Percentiles rank a stretch among this genome's conserved stretches.
Conservation (phyloP, 208 protist genomes). For the Wallacemonas rigidus region DNA sequence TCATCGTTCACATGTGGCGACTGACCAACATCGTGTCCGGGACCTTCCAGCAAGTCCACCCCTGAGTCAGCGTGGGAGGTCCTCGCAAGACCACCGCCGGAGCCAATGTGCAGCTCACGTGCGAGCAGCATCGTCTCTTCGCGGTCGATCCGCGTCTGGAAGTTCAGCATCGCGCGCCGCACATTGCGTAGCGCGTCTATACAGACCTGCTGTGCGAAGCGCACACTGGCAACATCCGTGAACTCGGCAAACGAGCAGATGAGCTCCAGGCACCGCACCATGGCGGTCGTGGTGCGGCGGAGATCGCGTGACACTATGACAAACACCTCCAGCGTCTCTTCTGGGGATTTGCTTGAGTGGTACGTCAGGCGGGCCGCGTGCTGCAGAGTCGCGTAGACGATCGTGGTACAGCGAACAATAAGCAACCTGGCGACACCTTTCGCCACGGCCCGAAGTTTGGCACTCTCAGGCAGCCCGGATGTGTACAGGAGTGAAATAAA, state of each 20-base stretch:
- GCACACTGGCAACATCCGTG: slow-evolving; percentile 44
- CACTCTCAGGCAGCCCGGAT: slow-evolving; percentile 55
- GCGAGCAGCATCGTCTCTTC: slow-evolving; percentile 23
- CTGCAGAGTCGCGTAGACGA: slow-evolving; percentile 59
- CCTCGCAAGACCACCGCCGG: neutral
- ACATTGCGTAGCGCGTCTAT: slow-evolving; percentile 71
- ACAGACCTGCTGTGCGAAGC: slow-evolving; percentile 71
- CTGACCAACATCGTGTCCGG: slow-evolving; percentile 14
- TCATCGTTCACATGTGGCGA: neutral
- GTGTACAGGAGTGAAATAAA: slow-evolving; percentile 63
- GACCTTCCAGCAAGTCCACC: neutral
- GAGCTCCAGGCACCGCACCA: slow-evolving; percentile 59
- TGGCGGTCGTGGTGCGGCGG: slow-evolving; percentile 43
- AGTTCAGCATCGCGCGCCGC: slow-evolving; percentile 50
- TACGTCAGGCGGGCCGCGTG: slow-evolving; percentile 67
- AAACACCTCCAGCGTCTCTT: slow-evolving; percentile 26
- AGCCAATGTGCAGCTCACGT: slow-evolving; percentile 5
- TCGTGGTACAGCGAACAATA: slow-evolving; percentile 79
- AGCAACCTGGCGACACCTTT: slow-evolving; percentile 58
- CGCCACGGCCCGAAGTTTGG: slow-evolving; percentile 59
- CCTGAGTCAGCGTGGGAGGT: neutral
- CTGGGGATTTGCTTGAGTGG: neutral
- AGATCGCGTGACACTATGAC: slow-evolving; percentile 56
- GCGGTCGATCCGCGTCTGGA: slow-evolving; percentile 43
- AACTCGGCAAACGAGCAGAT: slow-evolving; percentile 44